Base-by-base conservation (phyloP, 1,284 basidiomycete species). In the Rhodotorula sp. region DNA sequence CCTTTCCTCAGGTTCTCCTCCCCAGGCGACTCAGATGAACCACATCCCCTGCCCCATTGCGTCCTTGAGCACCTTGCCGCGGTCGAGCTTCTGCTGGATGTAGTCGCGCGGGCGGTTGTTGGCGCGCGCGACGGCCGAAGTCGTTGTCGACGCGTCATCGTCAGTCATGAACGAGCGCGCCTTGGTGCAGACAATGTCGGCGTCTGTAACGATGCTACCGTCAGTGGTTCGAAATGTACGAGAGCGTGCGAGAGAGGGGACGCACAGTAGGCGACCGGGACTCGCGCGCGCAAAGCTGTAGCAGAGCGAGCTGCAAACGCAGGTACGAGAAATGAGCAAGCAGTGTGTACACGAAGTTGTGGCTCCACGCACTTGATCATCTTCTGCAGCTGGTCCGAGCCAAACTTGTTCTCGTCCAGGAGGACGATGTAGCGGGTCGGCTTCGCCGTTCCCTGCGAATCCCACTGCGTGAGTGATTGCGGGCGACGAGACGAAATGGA, bases 141-240 rank as follows among this genome's bases (percentile, higher is more conserved):
- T 34, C 13, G 54, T 34, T 1, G 68, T 66, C n/a, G 63, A 72
- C 25, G 72, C 75, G 44, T 80, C 80, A 61, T 80, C 80, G 42
- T 66, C 75, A 67, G 81, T 82, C 14, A 82, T 78, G 63, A 82
- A 78, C 62, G 80, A 78, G 27, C 83, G 78, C 25, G 79, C 81
- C 74, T 83, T 82, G 56, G 80, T 80, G 25, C 81, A 81, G 55
- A 83, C 79, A 41, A 84, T 77, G 80, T 83, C 82, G 46, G 83
- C 82, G 66, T 83, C 63, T 61, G 50, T 9, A 25, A 16, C 10
- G 7, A 19, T 10, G 27, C n/a, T 41, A 19, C 9, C 1, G 54
- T 53, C 4, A 64, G 55, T 23, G 4, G 23, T 13, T 21, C 7
- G 61, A n/a, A n/a, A 42, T 17, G 57, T 48, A 42, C 54, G 41